Evolutionary conservation across 192 early-diverging fungal species (phyloP), one percentile per base, ranked within the genome.

Genomic region (Podila horticola): DNA sequence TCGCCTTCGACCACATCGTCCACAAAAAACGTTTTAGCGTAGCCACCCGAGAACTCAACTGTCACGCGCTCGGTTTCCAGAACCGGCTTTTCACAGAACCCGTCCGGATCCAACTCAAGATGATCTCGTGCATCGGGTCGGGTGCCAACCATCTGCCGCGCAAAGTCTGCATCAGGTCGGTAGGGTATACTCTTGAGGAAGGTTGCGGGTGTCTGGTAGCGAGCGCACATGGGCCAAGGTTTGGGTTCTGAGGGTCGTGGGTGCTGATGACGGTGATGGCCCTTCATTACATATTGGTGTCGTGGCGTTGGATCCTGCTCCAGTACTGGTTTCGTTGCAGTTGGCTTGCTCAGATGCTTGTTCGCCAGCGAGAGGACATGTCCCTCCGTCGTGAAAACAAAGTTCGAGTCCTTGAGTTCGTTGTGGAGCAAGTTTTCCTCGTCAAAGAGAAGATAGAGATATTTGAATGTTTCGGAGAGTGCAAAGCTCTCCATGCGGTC

Each of bases 401-500:
- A 92, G 72, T 94, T 95, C 51, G 84, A 88, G 66, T 96, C 92
- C 30, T 97, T 95, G 24, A 97, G 79, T 19, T 85, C 74, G 58
- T 97, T 91, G 15, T 94, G 93, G 84, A 86, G 48, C 2, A 68
- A 30, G 65, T 84, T 84, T 90, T 93, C 92, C 55, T 84, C 79
- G 66, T 96, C 96, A 88, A 98, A 99, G 30, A 99, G 87, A n/a
- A 99, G 77, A 75, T 93, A 99, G n/a, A 99, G 87, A 73, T 99
- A 99, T 75, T 99, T 99, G 62, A 99, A 87, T 1, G 97, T 98
- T 83, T 99, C 97, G 59, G 93, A 94, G 9, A 99, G 81, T 24
- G 94, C 89, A 85, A 98, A 99, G 69, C 94, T 96, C 67, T 99
- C 97, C 96, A 99, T 97, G 8, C 97, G 84, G 48, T 94, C 94